Conservation (phyloP, 805 yeast species). For the Candida morakotiae region DNA sequence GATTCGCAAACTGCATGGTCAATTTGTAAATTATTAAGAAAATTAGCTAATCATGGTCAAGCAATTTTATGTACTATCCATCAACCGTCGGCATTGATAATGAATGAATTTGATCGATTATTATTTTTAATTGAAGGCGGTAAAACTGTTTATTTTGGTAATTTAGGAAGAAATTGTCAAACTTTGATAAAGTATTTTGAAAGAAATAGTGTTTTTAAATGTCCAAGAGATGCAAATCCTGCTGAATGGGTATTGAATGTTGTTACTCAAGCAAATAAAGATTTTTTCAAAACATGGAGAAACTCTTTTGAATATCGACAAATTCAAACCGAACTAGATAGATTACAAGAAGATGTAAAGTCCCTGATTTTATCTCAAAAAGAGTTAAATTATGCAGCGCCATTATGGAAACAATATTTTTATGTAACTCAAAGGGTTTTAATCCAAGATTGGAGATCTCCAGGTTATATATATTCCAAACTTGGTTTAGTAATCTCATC, state of each 20-base stretch:
- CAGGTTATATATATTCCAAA: slow-evolving; percentile 60
- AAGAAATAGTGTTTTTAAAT: slow-evolving; percentile 55
- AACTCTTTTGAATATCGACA: slow-evolving; percentile 58
- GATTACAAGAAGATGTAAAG: slow-evolving; percentile 54
- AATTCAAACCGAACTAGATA: slow-evolving; percentile 54
- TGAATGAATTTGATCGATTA: slow-evolving; percentile 75
- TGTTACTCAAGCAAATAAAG: slow-evolving; percentile 74
- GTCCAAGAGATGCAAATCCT: slow-evolving; percentile 36
- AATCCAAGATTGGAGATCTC: slow-evolving; percentile 51
- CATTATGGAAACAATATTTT: slow-evolving; percentile 29
- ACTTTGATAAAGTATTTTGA: slow-evolving; percentile 65
- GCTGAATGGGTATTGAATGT: slow-evolving; percentile 87
- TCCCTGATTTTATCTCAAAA: slow-evolving; percentile 24
- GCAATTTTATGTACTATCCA: slow-evolving; percentile 60
- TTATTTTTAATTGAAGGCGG: slow-evolving; percentile 71
- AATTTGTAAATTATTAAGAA: slow-evolving; percentile 37
- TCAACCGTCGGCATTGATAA: slow-evolving; percentile 78
- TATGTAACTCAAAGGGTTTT: slow-evolving; percentile 22
- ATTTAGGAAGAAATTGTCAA: slow-evolving; percentile 61
- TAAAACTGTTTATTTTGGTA: slow-evolving; percentile 77
- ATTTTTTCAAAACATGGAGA: slow-evolving; percentile 75
- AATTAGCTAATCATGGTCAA: slow-evolving; percentile 38
- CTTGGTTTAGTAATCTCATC: slow-evolving; percentile 48
- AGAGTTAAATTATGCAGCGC: slow-evolving; percentile 27
- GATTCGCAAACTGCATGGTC: slow-evolving; percentile 45